A percentile compares a stretch with the other conserved stretches of the same genome.
phyloP scores from a whole-genome alignment of 805 yeast genomes.

The Cyberlindnera mrakii region DNA sequence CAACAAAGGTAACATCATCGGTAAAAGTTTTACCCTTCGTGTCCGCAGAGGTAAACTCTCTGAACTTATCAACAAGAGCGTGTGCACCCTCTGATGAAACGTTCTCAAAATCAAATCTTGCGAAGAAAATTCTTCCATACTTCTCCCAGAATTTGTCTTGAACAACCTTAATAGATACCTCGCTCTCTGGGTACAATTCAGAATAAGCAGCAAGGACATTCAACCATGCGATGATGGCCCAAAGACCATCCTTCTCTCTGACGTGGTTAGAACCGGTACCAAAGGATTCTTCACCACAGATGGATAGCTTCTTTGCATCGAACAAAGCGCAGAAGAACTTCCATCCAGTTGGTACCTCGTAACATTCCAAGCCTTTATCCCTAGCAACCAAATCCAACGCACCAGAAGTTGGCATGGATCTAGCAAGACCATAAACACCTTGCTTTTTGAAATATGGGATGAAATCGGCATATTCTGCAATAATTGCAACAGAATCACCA shows the following conservation, averaged over 20 bases:
- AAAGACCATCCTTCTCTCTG: slow-evolving; percentile 94
- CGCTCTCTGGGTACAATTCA: slow-evolving; percentile 45
- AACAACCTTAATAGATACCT: slow-evolving; percentile 68
- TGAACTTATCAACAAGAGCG: slow-evolving; percentile 52
- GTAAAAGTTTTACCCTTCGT: slow-evolving; percentile 47
- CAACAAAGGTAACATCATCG: slow-evolving; percentile 47
- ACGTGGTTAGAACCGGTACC: slow-evolving; percentile 98
- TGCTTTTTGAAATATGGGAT: slow-evolving; percentile 88
- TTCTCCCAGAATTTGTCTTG: slow-evolving; percentile 84
- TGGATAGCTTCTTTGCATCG: slow-evolving; percentile 87
- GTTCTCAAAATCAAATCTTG: slow-evolving; percentile 90
- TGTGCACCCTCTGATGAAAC: slow-evolving; percentile 72
- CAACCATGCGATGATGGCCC: slow-evolving; percentile 98
- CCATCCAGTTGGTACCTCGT: slow-evolving; percentile 99
- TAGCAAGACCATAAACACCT: slow-evolving; percentile 89
- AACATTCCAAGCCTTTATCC: slow-evolving; percentile 62
- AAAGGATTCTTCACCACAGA: slow-evolving; percentile 97
- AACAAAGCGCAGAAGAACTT: slow-evolving; percentile 94
- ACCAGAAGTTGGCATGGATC: slow-evolving; percentile 96
- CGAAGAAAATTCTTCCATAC: slow-evolving; percentile 95
- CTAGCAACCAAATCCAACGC: slow-evolving; percentile 91
- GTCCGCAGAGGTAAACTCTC: slow-evolving; percentile 30
- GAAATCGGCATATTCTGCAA: slow-evolving; percentile 84
- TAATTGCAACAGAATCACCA: slow-evolving; percentile 96
- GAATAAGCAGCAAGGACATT: slow-evolving; percentile 86